Percentiles rank a stretch among this genome's conserved stretches.
phyloP scores from a whole-genome alignment of 768 basidiomycete genomes.

The Pleurotus pulmonarius region DNA sequence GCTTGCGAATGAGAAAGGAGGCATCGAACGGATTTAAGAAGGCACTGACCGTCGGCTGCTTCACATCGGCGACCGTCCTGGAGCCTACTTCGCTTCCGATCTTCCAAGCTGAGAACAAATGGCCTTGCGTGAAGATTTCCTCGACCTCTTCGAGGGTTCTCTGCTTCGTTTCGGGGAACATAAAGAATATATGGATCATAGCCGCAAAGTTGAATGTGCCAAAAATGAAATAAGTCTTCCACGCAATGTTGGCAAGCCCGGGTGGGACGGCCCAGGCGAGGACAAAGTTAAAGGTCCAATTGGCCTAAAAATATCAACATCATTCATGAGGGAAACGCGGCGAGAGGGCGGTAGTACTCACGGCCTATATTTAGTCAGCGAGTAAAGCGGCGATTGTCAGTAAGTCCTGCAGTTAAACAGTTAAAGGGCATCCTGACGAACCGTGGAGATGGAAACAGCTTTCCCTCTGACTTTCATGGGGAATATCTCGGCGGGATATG shows the following conservation, averaged over 20 bases:
- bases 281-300: slow-evolving; percentile 72
- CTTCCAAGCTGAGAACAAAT: slow-evolving; percentile 70
- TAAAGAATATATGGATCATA: slow-evolving; percentile 70
- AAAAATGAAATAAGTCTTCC: slow-evolving; percentile 77
- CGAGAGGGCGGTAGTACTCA: no score
- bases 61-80: slow-evolving; percentile 54
- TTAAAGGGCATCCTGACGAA: no score
- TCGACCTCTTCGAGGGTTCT: slow-evolving; percentile 78
- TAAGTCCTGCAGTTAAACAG: no score
- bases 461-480: slow-evolving; percentile 18
- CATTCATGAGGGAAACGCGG: background rate
- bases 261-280: slow-evolving; percentile 77
- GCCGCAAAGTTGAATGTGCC: slow-evolving; percentile 74
- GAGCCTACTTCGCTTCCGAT: slow-evolving; percentile 58
- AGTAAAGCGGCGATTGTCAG: no score
- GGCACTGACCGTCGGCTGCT: slow-evolving; percentile 10
- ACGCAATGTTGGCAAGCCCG: slow-evolving; percentile 60
- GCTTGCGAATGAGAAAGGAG: background rate
- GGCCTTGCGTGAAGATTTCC: slow-evolving; percentile 68
- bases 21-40: no score
- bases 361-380: no score
- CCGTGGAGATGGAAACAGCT: slow-evolving; percentile 42
- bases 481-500: slow-evolving; percentile 63
- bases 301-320: slow-evolving; percentile 17
- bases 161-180: slow-evolving; percentile 76